Evolutionary conservation across 2,329 filamentous ascomycete species (phyloP).

Genomic region (Sclerotinia minor): DNA sequence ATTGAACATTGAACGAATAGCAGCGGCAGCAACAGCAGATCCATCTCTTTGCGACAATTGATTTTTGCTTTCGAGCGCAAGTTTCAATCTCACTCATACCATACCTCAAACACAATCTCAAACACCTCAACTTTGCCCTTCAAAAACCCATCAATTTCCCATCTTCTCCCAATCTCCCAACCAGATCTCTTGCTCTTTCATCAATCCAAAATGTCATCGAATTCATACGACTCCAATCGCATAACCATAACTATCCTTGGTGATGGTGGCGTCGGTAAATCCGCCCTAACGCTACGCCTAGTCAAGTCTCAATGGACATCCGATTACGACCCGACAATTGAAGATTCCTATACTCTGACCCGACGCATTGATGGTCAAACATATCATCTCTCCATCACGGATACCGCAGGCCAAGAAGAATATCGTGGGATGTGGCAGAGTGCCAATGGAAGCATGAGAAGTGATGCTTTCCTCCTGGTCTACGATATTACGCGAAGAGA

Average conservation of each 20-base stretch:
- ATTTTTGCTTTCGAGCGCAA: not conserved
- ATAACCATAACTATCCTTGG: conserved; percentile 82
- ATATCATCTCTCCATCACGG: conserved; percentile 77
- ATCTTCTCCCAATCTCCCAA: not conserved
- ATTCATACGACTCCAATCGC: conserved; percentile 28
- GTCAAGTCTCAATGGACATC: conserved; percentile 82
- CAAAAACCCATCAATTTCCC: not conserved
- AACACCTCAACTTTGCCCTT: not conserved
- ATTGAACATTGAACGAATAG: not conserved
- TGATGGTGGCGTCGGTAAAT: conserved; percentile 83
- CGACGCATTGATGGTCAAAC: conserved; percentile 73
- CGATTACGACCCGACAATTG: conserved; percentile 78
- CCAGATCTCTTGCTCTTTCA: not conserved
- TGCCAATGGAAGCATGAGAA: conserved; percentile 66
- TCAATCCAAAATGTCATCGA: not conserved
- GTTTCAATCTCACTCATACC: not conserved
- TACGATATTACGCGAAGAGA: conserved; percentile 78
- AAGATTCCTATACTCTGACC: conserved; percentile 83
- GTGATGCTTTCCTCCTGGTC: conserved; percentile 81
- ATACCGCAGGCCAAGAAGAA: conserved; percentile 88
- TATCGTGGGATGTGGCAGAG: conserved; percentile 79
- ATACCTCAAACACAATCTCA: conserved; percentile 13
- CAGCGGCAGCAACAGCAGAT: too few relatives aligned
- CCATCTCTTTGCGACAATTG: not conserved
- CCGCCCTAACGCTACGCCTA: conserved; percentile 78